Evolutionary conservation across 2,329 filamentous ascomycete genomes (phyloP).

Genomic region (Monilinia laxa): DNA sequence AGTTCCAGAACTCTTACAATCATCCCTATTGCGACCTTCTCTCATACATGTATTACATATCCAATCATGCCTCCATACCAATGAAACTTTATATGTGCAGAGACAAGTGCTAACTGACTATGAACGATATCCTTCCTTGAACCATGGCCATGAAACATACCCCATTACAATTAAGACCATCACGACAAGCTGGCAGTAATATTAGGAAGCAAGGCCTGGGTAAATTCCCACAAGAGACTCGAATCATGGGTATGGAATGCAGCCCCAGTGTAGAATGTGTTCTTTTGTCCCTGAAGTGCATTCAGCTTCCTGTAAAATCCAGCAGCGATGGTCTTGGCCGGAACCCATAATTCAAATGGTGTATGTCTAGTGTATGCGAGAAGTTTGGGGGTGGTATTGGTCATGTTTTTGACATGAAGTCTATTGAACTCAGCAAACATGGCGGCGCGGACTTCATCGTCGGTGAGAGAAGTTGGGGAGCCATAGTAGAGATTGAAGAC

Average conservation of each 20-base stretch:
- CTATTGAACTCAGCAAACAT: constrained; percentile 26
- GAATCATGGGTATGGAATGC: constrained; percentile 42
- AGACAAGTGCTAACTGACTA: too few species aligned
- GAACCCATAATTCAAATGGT: constrained; percentile 35
- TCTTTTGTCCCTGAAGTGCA: constrained; percentile 46
- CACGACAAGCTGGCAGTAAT: constrained; percentile 24
- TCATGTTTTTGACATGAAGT: constrained; percentile 24
- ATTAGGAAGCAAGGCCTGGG: constrained; percentile 29
- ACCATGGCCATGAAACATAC: too few species aligned
- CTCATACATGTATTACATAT: too few species aligned
- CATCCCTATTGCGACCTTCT: too few species aligned
- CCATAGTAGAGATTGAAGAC: constrained; percentile 28
- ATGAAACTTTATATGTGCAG: too few species aligned
- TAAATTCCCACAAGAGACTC: constrained; percentile 39
- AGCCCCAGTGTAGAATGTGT: constrained; percentile 49
- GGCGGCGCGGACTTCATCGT: constrained; percentile 26
- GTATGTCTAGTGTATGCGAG: constrained; percentile 28
- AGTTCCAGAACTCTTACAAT: too few species aligned
- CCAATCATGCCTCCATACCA: too few species aligned
- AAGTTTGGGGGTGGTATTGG: constrained; percentile 23
- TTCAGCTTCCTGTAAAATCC: constrained; percentile 47
- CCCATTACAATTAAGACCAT: too few species aligned
- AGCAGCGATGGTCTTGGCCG: constrained; percentile 40
- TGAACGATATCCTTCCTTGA: too few species aligned
- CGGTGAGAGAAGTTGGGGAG: constrained; percentile 20